These are phyloP conservation scores for Dendryphion nanum DNA, from an alignment of 2,329 filamentous ascomycete species.

Conservation along the genomic window DNA sequence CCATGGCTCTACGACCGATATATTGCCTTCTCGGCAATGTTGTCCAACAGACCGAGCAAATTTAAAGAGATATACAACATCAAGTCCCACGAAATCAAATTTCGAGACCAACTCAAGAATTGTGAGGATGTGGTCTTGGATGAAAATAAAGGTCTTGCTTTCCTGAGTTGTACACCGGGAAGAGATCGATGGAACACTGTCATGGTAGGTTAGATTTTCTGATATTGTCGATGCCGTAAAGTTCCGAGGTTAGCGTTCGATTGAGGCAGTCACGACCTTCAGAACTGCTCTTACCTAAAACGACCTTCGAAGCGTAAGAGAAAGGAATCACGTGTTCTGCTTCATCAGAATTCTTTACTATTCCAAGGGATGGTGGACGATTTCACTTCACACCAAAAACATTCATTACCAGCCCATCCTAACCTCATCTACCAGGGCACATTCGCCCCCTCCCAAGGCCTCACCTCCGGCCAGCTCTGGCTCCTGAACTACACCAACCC, in stretches of 20 bases:
- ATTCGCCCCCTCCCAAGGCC: conserved; percentile 20
- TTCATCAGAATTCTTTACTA: no score
- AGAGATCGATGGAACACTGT: conserved; percentile 48
- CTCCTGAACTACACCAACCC: conserved; percentile 38
- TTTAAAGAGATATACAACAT: conserved; percentile 21
- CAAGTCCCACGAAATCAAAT: conserved; percentile 31
- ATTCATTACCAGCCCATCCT: no score
- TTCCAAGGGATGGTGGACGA: no score
- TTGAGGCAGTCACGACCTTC: no score
- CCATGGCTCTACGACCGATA: conserved; percentile 32
- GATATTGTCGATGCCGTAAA: no score
- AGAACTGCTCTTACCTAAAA: no score
- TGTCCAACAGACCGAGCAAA: conserved; percentile 19
- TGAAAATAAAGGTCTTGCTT: conserved; percentile 34
- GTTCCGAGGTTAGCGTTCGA: no score
- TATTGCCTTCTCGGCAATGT: conserved; percentile 12
- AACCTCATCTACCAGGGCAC: no score
- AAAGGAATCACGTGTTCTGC: no score
- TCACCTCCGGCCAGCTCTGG: conserved; percentile 34
- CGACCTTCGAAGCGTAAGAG: no score
- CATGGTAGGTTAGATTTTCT: no score
- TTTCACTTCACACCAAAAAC: no score
- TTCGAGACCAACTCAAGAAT: conserved; percentile 38
- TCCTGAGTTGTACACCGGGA: conserved; percentile 45
- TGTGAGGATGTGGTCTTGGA: conserved; percentile 46